These are phyloP conservation scores for Xeromyces bisporus DNA, from an alignment of 495 filamentous ascomycete genomes.

Conservation along the genomic window DNA sequence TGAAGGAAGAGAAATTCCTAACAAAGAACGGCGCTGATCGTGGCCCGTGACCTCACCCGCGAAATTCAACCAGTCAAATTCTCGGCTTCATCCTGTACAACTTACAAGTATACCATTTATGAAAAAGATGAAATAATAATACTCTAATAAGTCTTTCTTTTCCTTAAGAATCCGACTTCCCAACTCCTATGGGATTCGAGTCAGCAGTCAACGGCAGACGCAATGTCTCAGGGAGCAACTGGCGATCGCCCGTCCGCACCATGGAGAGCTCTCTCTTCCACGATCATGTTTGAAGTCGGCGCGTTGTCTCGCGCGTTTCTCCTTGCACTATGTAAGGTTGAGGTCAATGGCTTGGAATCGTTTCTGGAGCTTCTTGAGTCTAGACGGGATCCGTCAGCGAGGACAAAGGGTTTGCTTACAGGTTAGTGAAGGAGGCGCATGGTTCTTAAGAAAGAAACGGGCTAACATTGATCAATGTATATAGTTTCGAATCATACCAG, in stretches of 20 bases:
- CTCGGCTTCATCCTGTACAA: no score
- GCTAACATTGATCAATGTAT: no score
- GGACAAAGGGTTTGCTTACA: conserved; percentile 68
- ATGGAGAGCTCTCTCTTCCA: conserved; percentile 27
- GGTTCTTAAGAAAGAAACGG: no score
- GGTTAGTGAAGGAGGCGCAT: conserved; percentile 49
- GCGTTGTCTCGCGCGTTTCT: conserved; percentile 32
- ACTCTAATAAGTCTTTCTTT: conserved; percentile 14
- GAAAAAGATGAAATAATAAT: no score
- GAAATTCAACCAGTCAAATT: no score
- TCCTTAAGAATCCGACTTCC: no score
- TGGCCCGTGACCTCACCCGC: no score
- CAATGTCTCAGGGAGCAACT: conserved; percentile 24
- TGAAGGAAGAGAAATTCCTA: no score
- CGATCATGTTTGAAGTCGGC: conserved; percentile 28
- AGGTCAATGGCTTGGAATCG: conserved; percentile 53
- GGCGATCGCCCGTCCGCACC: conserved; percentile 23
- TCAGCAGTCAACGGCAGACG: conserved; percentile 16
- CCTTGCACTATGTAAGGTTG: conserved; percentile 24
- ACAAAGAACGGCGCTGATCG: no score
- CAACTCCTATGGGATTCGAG: no score
- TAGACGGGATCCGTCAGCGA: conserved; percentile 46
- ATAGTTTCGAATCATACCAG: conserved; percentile 89
- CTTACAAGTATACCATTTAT: no score
- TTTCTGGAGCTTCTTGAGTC: conserved; percentile 64